Base-by-base conservation (phyloP, 306 rosid genomes). In the Amphicarpaea edgeworthii region DNA sequence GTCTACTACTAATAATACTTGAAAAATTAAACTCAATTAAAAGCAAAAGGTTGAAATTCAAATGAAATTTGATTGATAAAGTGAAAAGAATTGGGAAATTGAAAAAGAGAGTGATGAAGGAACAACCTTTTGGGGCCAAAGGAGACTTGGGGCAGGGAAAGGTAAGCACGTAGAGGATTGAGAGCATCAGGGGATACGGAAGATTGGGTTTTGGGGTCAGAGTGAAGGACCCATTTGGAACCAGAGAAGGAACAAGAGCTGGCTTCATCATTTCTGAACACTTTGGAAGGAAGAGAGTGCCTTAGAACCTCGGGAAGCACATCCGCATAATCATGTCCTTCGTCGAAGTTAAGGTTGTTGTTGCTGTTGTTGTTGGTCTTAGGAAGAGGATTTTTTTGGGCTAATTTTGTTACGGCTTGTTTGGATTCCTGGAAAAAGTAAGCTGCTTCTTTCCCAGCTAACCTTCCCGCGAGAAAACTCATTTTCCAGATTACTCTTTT, bases 111-210 rank as follows among this genome's bases (percentile, higher is more conserved):
- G 8, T 10, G 17, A 7, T 0, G 45, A 63, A 23, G 1, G 8
- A 53, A 94, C 98, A 97, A 95, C 98, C 98, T 95, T 92, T 76
- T 92, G 68, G 97, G 91, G 83, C 97, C 97, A 70, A 95, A 87
- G 7, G 96, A 85, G 86, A 90, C 97, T 82, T 85, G 98, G 24
- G 98, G 98, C 12, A 94, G 70, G 43, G 95, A 83, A 40, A 94
- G 7, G 67, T 83, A 92, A 81, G 84, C 93, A 69, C 93, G 79
- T 0, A 92, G 88, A 71, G 96, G 98, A 73, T 92, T 90, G n/a
- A 90, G 77, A 69, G 86, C 88, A 10, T 95, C 91, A 0, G 88
- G 46, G 38, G 91, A 85, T 1, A 86, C 59, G 21, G 68, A 73
- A 63, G 76, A 76, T 20, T 28, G 80, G 15, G 34, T 15, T 61